A percentile compares a stretch with the other conserved stretches of the same genome.
phyloP scores from a whole-genome alignment of 2,329 filamentous ascomycete species.

The Diaporthe citrichinensis region DNA sequence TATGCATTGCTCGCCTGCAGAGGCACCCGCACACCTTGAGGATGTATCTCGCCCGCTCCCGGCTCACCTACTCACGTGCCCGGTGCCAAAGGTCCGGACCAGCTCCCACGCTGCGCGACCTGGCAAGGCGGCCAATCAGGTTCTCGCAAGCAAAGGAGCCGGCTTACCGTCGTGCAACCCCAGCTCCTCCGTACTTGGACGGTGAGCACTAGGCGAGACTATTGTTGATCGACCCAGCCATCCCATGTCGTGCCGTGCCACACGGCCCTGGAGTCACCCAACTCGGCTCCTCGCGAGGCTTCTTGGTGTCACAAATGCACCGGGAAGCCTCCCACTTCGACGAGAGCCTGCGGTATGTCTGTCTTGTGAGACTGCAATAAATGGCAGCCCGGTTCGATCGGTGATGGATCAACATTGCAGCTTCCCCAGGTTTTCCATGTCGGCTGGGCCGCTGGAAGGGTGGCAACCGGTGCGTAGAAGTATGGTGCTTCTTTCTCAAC shows the following conservation, averaged over 20 bases:
- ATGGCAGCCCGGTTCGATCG: not conserved
- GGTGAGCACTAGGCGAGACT: slow-evolving; percentile 32
- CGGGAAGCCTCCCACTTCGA: not conserved
- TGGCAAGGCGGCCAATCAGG: slow-evolving; percentile 28
- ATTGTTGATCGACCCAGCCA: slow-evolving; percentile 29
- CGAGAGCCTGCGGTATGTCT: not conserved
- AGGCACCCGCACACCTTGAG: not conserved
- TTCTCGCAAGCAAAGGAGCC: not conserved
- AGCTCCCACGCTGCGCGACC: not conserved
- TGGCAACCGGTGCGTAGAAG: not conserved
- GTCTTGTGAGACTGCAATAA: slow-evolving; percentile 7
- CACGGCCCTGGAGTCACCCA: not conserved
- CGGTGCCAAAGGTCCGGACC: not conserved
- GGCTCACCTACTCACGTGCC: not conserved
- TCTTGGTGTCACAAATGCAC: slow-evolving; percentile 1
- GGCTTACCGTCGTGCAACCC: slow-evolving; percentile 21
- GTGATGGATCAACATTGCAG: slow-evolving; percentile 18
- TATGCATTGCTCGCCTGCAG: not conserved
- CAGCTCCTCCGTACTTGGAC: slow-evolving; percentile 23
- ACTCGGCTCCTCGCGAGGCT: slow-evolving; percentile 18
- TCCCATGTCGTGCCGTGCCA: slow-evolving; percentile 15
- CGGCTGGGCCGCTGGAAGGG: not conserved
- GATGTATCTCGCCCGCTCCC: not conserved
- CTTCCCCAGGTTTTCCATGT: not conserved
- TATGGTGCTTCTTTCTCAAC: not conserved